Evolutionary conservation across 768 basidiomycete genomes (phyloP).

Genomic region (Suillus tomentosus): DNA sequence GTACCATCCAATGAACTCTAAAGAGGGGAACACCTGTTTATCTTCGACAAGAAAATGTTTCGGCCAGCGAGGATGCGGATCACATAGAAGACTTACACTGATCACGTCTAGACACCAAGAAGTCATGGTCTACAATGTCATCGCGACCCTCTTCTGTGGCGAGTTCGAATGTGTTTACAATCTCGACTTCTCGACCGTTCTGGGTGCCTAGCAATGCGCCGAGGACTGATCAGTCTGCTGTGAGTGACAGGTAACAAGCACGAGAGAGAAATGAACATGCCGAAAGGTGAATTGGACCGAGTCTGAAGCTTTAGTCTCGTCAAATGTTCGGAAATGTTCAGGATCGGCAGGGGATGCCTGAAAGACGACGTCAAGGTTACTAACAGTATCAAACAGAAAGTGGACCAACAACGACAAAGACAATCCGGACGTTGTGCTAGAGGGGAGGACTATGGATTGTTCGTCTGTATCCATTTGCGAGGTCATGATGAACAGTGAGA

Average conservation of each 20-base stretch:
- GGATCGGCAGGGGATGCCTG: conserved; percentile 94
- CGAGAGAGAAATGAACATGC: conserved; percentile 38
- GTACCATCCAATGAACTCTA: conserved; percentile 99
- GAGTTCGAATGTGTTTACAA: conserved; percentile 95
- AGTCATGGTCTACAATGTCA: conserved; percentile 74
- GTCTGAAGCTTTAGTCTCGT: conserved; percentile 82
- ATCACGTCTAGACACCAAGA: conserved; percentile 79
- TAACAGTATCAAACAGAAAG: background rate
- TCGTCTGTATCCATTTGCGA: conserved; percentile 81
- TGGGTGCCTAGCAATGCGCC: conserved; percentile 95
- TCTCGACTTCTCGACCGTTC: conserved; percentile 92
- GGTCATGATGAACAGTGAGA: conserved; percentile 34
- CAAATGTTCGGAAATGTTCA: conserved; percentile 95
- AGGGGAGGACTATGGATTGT: conserved; percentile 69
- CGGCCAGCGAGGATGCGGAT: conserved; percentile 6
- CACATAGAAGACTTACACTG: conserved; percentile 63
- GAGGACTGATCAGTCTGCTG: conserved; percentile 55
- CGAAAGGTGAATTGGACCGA: conserved; percentile 60
- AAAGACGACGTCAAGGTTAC: conserved; percentile 22
- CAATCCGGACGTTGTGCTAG: conserved; percentile 71
- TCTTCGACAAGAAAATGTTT: conserved; percentile 48
- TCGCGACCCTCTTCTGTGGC: conserved; percentile 57
- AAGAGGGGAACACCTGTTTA: conserved; percentile 96
- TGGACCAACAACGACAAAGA: conserved; percentile 69
- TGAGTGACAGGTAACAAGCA: conserved; percentile 3